Percentiles rank a stretch among this genome's conserved stretches.
phyloP scores from a whole-genome alignment of 2,329 filamentous ascomycete species.

The Aureobasidium sp. region DNA sequence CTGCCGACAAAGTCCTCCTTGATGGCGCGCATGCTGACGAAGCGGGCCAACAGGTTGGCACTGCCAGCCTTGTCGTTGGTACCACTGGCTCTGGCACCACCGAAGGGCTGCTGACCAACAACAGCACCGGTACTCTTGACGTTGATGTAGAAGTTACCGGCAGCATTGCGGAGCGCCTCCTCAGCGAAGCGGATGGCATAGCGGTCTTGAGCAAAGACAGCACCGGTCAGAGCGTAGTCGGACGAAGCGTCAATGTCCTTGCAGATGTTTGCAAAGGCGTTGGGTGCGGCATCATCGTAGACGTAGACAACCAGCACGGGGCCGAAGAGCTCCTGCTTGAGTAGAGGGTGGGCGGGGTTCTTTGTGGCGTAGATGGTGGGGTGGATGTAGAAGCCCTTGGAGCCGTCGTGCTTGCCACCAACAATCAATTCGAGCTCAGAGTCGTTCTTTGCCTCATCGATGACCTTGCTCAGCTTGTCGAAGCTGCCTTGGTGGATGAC shows the following conservation, averaged over 20 bases:
- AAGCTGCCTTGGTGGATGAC: constrained; percentile 79
- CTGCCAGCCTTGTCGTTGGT: constrained; percentile 52
- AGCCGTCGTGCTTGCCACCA: constrained; percentile 69
- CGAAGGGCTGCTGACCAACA: constrained; percentile 33
- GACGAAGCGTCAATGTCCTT: constrained; percentile 60
- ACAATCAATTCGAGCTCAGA: constrained; percentile 61
- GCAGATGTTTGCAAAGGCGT: constrained; percentile 52
- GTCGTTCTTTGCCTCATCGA: constrained; percentile 70
- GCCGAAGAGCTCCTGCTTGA: constrained; percentile 75
- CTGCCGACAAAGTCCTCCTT: constrained; percentile 47
- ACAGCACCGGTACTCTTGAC: constrained; percentile 57
- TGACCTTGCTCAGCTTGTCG: constrained; percentile 67
- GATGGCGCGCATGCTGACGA: constrained; percentile 47
- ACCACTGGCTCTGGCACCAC: constrained; percentile 45
- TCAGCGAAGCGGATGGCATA: constrained; percentile 58
- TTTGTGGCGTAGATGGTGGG: constrained; percentile 73
- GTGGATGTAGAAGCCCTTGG: constrained; percentile 73
- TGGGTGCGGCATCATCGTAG: constrained; percentile 55
- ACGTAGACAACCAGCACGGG: constrained; percentile 66
- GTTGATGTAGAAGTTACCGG: constrained; percentile 82
- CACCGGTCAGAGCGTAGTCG: constrained; percentile 70
- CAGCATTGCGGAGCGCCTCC: constrained; percentile 60
- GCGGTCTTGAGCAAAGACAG: constrained; percentile 65
- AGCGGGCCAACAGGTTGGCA: constrained; percentile 41
- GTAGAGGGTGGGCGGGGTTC: constrained; percentile 64